phyloP scores from a whole-genome alignment of 495 filamentous ascomycete genomes.

The Penicillium soppii region DNA sequence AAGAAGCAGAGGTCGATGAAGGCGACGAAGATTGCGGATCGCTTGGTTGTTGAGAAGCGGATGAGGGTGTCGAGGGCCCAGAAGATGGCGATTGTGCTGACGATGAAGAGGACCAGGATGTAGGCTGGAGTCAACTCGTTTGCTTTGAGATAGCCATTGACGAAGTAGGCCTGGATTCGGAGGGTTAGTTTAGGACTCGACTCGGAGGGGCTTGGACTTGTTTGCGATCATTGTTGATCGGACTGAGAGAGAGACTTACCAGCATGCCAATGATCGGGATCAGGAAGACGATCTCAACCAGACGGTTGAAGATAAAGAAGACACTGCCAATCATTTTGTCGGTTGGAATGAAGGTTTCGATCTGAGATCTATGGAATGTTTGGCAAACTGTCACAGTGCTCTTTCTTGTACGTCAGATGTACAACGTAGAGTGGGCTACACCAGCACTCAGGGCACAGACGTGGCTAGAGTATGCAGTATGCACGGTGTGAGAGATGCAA shows the following conservation, averaged over 20 bases:
- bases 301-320: slow-evolving; percentile 81
- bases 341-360: neutral
- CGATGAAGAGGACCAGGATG: slow-evolving; percentile 90
- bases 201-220: neutral
- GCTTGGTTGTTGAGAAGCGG: slow-evolving; percentile 68
- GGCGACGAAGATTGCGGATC: slow-evolving; percentile 73
- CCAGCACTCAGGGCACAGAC: neutral
- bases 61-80: slow-evolving; percentile 83
- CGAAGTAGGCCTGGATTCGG: slow-evolving; percentile 64
- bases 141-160: slow-evolving; percentile 65
- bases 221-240: neutral
- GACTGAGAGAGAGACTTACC: slow-evolving; percentile 29
- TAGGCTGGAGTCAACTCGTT: slow-evolving; percentile 75
- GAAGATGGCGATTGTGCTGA: slow-evolving; percentile 72
- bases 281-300: slow-evolving; percentile 78
- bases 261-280: slow-evolving; percentile 90
- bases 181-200: neutral
- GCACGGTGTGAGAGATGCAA: slow-evolving; percentile 6
- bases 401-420: slow-evolving; percentile 4
- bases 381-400: neutral
- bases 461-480: slow-evolving; percentile 4
- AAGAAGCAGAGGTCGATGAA: slow-evolving; percentile 79
- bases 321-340: slow-evolving; percentile 71
- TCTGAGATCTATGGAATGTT: slow-evolving; percentile 6
- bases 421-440: neutral